Conservation (phyloP, 2,329 filamentous ascomycete genomes). For the Aspergillus tubingensis region DNA sequence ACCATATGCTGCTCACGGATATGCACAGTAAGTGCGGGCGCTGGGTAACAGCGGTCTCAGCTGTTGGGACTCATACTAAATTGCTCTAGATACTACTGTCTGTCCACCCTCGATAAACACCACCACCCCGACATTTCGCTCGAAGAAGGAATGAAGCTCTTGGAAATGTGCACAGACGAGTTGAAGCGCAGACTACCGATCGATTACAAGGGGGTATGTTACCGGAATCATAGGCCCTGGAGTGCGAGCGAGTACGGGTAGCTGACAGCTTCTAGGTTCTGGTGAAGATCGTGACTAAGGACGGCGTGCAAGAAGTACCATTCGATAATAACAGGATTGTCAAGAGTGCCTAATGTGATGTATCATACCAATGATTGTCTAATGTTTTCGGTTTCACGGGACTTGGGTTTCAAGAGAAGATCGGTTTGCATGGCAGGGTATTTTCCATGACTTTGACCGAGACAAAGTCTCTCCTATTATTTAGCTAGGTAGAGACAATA, state of each 20-base stretch:
- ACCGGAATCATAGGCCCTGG: not conserved
- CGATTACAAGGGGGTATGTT: conserved; percentile 91
- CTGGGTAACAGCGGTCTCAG: not conserved
- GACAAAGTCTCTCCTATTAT: conserved; percentile 16
- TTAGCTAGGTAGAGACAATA: conserved; percentile 19
- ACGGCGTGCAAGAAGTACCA: conserved; percentile 81
- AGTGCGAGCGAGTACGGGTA: conserved; percentile 11
- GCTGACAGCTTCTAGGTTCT: conserved; percentile 42
- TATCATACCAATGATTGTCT: conserved; percentile 34
- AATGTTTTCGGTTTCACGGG: conserved; percentile 33
- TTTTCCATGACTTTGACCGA: conserved; percentile 21
- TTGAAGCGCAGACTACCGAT: conserved; percentile 94
- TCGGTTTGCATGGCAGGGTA: conserved; percentile 26
- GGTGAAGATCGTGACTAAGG: conserved; percentile 93
- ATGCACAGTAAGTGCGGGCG: conserved; percentile 73
- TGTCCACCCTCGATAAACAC: conserved; percentile 97
- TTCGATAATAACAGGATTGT: conserved; percentile 76
- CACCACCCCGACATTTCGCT: conserved; percentile 92
- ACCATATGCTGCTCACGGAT: conserved; percentile 95
- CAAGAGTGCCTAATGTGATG: conserved; percentile 46
- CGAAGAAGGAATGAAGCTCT: conserved; percentile 85
- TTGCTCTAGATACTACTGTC: conserved; percentile 79
- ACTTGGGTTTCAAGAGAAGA: conserved; percentile 25
- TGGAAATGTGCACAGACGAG: conserved; percentile 95
- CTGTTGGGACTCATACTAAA: conserved; percentile 19